Percentiles rank a stretch among this genome's conserved stretches.
These are phyloP conservation scores for Suillus brevipes DNA, from an alignment of 768 basidiomycete genomes.

Conservation along the genomic window DNA sequence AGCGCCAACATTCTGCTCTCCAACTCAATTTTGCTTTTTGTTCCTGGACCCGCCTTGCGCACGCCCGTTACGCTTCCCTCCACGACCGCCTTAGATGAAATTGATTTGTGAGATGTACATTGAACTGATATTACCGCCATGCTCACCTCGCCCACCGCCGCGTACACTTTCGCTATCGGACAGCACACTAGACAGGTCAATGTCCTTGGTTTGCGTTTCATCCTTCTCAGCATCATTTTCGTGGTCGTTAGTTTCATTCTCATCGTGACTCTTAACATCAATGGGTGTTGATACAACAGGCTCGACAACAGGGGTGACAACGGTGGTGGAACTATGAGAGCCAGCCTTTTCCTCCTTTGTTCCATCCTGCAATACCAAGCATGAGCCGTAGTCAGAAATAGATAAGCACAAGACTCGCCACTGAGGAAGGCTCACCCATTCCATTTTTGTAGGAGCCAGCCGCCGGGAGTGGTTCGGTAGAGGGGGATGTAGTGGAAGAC, in stretches of 20 bases:
- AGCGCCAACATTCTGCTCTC: neutral
- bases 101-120: constrained; percentile 1
- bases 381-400: constrained; percentile 34
- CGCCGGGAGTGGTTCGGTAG: constrained; percentile 2
- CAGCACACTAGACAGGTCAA: constrained; percentile 5
- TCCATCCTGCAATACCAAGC: constrained; percentile 21
- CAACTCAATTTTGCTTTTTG: neutral
- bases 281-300: constrained; percentile 28
- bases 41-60: neutral
- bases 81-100: neutral
- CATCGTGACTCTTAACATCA: constrained; percentile 25
- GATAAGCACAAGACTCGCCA: constrained; percentile 26
- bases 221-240: constrained; percentile 28
- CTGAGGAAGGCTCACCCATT: constrained; percentile 34
- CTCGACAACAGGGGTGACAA: constrained; percentile 12
- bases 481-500: neutral
- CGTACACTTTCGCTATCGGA: constrained; percentile 23
- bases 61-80: neutral
- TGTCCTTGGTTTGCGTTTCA: constrained; percentile 16
- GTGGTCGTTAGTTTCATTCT: constrained; percentile 22
- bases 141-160: constrained; percentile 17
- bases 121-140: neutral
- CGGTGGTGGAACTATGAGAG: constrained; percentile 15
- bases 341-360: constrained; percentile 3
- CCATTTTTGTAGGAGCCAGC: constrained; percentile 9